Conservation (phyloP, 1,284 basidiomycete genomes). For the Cutaneotrichosporon spelunceum region DNA sequence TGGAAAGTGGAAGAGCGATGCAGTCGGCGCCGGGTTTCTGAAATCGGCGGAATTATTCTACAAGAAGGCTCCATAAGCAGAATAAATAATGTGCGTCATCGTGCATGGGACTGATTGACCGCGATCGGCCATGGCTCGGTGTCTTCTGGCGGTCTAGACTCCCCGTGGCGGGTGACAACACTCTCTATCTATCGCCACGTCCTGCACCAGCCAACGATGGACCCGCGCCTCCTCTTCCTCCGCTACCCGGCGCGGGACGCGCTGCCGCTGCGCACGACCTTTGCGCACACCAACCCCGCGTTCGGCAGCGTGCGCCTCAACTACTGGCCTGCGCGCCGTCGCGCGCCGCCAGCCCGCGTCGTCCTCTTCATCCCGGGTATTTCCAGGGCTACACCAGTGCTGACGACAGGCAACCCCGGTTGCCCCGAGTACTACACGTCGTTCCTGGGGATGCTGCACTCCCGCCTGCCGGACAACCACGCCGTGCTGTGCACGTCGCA, state of each 20-base stretch:
- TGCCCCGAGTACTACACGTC: slow-evolving; percentile 48
- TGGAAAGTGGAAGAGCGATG: too few relatives aligned
- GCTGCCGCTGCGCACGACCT: slow-evolving; percentile 7
- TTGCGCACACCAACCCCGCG: slow-evolving; percentile 11
- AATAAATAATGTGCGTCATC: too few relatives aligned
- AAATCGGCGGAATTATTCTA: too few relatives aligned
- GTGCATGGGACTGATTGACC: too few relatives aligned
- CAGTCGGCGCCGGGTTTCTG: too few relatives aligned
- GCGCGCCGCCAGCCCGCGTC: slow-evolving; percentile 27
- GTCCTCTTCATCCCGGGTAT: slow-evolving; percentile 43
- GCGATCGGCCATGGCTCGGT: too few relatives aligned
- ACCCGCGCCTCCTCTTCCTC: slow-evolving; percentile 25
- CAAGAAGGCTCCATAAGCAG: too few relatives aligned
- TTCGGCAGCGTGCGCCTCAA: slow-evolving; percentile 25
- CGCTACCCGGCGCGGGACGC: not conserved
- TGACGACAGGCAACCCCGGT: slow-evolving; percentile 48
- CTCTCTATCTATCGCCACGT: not conserved
- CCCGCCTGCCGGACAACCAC: slow-evolving; percentile 38
- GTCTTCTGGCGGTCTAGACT: not conserved
- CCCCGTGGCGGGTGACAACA: not conserved
- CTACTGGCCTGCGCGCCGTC: slow-evolving; percentile 38
- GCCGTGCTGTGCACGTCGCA: slow-evolving; percentile 48
- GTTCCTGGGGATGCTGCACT: slow-evolving; percentile 43
- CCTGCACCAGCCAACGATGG: slow-evolving; percentile 15
- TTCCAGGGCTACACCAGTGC: slow-evolving; percentile 4